Percentiles rank a stretch among this genome's conserved stretches.
Evolutionary conservation across 352 stramenopile genomes (phyloP).

Genomic region (Phytopythium oedochilum): DNA sequence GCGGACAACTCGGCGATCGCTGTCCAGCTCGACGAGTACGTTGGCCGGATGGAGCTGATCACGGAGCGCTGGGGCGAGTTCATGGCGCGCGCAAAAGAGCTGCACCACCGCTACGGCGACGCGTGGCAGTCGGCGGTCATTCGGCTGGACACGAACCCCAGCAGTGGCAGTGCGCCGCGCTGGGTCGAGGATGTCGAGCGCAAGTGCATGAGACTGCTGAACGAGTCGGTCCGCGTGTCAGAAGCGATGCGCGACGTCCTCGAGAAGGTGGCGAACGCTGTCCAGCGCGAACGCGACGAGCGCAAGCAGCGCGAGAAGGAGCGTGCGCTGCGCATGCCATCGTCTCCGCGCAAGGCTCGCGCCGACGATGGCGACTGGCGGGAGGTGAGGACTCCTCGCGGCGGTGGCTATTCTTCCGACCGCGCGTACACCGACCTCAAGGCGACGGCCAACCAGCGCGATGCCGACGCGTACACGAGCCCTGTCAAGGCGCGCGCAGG

Average conservation of each 20-base stretch:
- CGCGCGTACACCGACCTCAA: background rate
- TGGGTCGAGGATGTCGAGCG: constrained; percentile 61
- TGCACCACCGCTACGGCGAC: constrained; percentile 45
- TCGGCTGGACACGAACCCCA: constrained; percentile 17
- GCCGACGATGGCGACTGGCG: background rate
- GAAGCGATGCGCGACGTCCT: constrained; percentile 49
- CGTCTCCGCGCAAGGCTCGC: constrained; percentile 15
- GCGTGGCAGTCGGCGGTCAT: constrained; percentile 25
- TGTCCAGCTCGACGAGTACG: constrained; percentile 52
- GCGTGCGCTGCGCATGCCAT: constrained; percentile 11
- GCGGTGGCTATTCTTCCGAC: background rate
- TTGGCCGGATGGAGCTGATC: constrained; percentile 48
- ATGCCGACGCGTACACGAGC: constrained; percentile 20
- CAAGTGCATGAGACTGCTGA: constrained; percentile 45
- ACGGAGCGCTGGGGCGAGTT: constrained; percentile 53
- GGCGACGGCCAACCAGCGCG: constrained; percentile 11
- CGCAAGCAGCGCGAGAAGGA: constrained; percentile 32
- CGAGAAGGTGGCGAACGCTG: constrained; percentile 31
- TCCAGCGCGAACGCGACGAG: constrained; percentile 40
- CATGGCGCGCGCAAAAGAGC: constrained; percentile 43
- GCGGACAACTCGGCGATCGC: constrained; percentile 19
- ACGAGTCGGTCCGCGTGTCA: constrained; percentile 49
- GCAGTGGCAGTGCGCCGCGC: constrained; percentile 25
- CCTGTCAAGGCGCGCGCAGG: constrained; percentile 24
- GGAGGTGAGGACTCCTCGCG: background rate